Base-by-base conservation (phyloP, 768 basidiomycete species). In the Podaxis pistillaris region DNA sequence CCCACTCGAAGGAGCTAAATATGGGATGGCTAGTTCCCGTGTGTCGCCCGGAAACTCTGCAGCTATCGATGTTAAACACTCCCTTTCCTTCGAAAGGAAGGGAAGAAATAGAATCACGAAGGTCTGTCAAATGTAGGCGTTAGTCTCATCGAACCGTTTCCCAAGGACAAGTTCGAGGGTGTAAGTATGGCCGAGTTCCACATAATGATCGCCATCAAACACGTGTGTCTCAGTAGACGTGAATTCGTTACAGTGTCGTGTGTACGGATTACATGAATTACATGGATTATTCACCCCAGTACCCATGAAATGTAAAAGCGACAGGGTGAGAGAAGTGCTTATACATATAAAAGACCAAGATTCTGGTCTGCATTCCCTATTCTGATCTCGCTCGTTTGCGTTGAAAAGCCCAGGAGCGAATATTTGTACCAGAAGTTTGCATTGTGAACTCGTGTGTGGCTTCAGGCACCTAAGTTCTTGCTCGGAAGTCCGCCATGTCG, bases 271-370 rank as follows among this genome's bases (percentile, higher is more conserved):
- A 9, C 8, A 33, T 33, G 33, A n/a, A 17, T 46, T 22, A 1
- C 7, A n/a, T 46, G 33, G 33, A 50, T 50, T 33, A 50, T 13
- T 13, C 13, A 30, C 33, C 38, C 26, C 49, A 38, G 49, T n/a
- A 40, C 41, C 38, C 37, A 40, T 60, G 40, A 60, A 60, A 33
- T 11, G 26, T 37, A 24, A 58, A 49, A 58, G 30, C 33, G 33
- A 33, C 8, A 33, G 33, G 33, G 33, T 33, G n/a, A 28, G 28
- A n/a, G n/a, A 33, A 12, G 5, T 19, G n/a, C 33, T 47, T 28
- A 44, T 22, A 28, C 24, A 30, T 26, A 12, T 7, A 19, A 46
- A 46, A 17, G 8, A 15, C 8, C 19, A 1, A 12, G 8, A 9
- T 50, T 26, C 49, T 24, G 22, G 49, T 26, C 19, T 19, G 54